Percentiles rank a stretch among this genome's conserved stretches.
Evolutionary conservation across 257 asterid genomes (phyloP).

Genomic region (Solanum gandarillasii): DNA sequence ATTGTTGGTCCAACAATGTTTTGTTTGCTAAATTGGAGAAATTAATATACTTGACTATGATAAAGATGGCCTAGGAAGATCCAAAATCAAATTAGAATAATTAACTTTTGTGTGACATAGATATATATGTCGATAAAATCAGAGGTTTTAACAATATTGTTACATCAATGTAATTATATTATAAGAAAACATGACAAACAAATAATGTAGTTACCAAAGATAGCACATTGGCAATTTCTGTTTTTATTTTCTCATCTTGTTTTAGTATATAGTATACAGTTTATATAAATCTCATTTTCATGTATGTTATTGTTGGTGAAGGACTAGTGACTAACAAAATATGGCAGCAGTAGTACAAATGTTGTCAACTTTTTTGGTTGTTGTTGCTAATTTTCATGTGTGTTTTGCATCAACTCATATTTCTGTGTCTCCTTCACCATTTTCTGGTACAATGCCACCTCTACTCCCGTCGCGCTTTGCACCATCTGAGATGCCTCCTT

Average conservation of each 20-base stretch:
- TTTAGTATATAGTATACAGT: neutral
- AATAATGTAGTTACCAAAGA: neutral
- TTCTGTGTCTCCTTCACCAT: neutral
- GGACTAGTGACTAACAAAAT: neutral
- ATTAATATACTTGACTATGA: neutral
- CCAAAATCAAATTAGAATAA: neutral
- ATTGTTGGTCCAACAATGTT: neutral
- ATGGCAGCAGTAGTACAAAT: slow-evolving; percentile 12
- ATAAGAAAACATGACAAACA: neutral
- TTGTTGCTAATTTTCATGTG: slow-evolving; percentile 3
- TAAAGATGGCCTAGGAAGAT: neutral
- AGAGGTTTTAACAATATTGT: neutral
- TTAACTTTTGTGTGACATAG: neutral
- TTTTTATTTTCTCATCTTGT: neutral
- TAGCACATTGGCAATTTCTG: neutral
- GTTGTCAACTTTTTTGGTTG: slow-evolving; percentile 3
- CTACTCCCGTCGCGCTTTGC: neutral
- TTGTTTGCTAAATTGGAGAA: neutral
- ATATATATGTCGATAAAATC: neutral
- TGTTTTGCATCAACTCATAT: neutral
- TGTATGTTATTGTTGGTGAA: neutral
- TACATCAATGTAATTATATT: neutral
- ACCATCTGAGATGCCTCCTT: neutral
- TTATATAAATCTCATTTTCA: neutral
- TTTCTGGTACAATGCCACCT: neutral